Conservation (phyloP, 208 protist species). For the Crithidia sp. region DNA sequence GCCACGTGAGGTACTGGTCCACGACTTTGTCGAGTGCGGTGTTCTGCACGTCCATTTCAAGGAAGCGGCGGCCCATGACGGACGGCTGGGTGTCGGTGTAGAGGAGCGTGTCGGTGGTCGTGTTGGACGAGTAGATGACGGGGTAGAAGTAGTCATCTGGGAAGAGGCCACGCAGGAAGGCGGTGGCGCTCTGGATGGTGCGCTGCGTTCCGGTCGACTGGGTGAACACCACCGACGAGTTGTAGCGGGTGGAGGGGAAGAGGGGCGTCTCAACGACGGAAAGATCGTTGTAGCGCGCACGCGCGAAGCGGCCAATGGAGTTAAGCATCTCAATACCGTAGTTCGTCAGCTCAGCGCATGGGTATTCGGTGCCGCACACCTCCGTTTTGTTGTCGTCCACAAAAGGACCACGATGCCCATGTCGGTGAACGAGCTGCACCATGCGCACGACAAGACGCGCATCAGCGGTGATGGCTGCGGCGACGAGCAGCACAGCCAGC, state of each 20-base stretch:
- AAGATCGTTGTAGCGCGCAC: slow-evolving; percentile 50
- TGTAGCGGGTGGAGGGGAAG: slow-evolving; percentile 43
- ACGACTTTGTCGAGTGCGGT: slow-evolving; percentile 19
- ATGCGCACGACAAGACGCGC: slow-evolving; percentile 35
- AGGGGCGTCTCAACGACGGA: slow-evolving; percentile 40
- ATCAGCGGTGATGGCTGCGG: slow-evolving; percentile 20
- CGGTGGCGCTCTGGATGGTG: slow-evolving; percentile 62
- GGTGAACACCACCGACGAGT: slow-evolving; percentile 57
- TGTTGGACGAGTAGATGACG: slow-evolving; percentile 46
- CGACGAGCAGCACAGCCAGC: slow-evolving; percentile 19
- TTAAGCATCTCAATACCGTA: slow-evolving; percentile 44
- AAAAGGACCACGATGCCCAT: slow-evolving; percentile 41
- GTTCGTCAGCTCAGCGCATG: slow-evolving; percentile 51
- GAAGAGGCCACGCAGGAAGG: slow-evolving; percentile 61
- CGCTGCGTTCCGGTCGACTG: slow-evolving; percentile 56
- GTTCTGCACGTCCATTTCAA: slow-evolving; percentile 24
- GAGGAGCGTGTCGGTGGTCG: slow-evolving; percentile 50
- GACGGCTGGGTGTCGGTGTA: slow-evolving; percentile 41
- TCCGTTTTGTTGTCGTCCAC: slow-evolving; percentile 31
- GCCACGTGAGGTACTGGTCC: slow-evolving; percentile 49
- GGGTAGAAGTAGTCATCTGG: slow-evolving; percentile 49
- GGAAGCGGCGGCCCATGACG: slow-evolving; percentile 30
- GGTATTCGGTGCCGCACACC: slow-evolving; percentile 42
- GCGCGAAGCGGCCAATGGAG: slow-evolving; percentile 40
- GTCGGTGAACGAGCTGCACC: slow-evolving; percentile 59